phyloP scores from a whole-genome alignment of 2,329 filamentous ascomycete species.

The Colletotrichum sp. region DNA sequence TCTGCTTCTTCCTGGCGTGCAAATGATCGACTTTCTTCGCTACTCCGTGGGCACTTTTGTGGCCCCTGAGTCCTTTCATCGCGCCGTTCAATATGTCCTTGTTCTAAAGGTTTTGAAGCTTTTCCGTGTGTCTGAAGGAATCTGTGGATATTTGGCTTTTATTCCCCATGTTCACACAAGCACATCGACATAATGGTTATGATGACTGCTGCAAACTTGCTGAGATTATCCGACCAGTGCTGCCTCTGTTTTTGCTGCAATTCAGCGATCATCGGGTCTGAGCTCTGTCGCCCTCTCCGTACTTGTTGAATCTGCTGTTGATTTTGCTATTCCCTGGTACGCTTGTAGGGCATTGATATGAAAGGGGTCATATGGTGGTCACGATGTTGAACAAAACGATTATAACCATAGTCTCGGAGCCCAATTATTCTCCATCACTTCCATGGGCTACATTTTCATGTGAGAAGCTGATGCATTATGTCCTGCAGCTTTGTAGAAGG shows the following conservation, averaged over 20 bases:
- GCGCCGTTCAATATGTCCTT: not conserved
- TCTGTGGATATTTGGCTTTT: not conserved
- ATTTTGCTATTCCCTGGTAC: not conserved
- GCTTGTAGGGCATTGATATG: not conserved
- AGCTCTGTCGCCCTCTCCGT: not conserved
- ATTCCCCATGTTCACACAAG: not conserved
- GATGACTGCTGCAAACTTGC: not conserved
- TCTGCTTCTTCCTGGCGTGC: not conserved
- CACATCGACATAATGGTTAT: not conserved
- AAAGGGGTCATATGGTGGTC: not conserved
- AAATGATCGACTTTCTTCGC: not conserved
- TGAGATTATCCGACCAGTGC: fast-evolving
- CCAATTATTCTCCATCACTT: too few relatives aligned
- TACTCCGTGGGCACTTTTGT: not conserved
- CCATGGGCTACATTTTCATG: too few relatives aligned
- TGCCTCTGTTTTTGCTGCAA: not conserved
- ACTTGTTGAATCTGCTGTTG: not conserved
- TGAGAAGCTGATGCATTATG: too few relatives aligned
- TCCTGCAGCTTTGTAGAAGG: too few relatives aligned
- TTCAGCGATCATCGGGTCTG: not conserved
- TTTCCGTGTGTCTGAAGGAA: not conserved
- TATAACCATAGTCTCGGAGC: too few relatives aligned
- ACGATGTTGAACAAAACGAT: too few relatives aligned
- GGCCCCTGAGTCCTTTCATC: not conserved
- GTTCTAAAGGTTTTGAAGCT: not conserved